Percentiles rank a stretch among this genome's conserved stretches.
Evolutionary conservation across 441 rosid species (phyloP).

Genomic region (Gossypium gossypioides): DNA sequence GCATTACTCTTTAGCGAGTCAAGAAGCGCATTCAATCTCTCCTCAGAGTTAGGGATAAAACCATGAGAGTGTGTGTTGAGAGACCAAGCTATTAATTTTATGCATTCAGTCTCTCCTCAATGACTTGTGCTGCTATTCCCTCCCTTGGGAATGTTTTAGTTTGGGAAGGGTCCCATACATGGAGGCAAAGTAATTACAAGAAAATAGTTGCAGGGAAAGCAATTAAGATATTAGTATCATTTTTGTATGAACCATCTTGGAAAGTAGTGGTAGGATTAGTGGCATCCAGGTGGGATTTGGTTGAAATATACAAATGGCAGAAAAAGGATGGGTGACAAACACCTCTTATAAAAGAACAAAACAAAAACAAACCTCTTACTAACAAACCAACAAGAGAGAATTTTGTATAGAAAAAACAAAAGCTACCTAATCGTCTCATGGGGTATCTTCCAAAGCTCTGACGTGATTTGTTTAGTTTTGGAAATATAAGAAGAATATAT

Average conservation of each 20-base stretch:
- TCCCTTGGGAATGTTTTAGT: too few relatives aligned
- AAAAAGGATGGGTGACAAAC: not conserved
- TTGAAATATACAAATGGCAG: not conserved
- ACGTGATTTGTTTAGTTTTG: not conserved
- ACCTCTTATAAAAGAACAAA: not conserved
- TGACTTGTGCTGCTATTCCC: too few relatives aligned
- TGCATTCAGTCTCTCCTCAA: too few relatives aligned
- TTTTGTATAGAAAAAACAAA: not conserved
- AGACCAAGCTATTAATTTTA: too few relatives aligned
- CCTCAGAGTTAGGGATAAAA: too few relatives aligned
- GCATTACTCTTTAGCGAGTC: too few relatives aligned
- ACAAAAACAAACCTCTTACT: not conserved
- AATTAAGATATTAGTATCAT: not conserved
- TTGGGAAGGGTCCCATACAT: too few relatives aligned
- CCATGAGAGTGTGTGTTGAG: too few relatives aligned
- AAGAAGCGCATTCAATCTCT: too few relatives aligned
- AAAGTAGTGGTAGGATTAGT: not conserved
- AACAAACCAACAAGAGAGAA: not conserved
- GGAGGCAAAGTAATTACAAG: too few relatives aligned
- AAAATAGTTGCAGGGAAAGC: too few relatives aligned
- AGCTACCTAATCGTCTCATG: not conserved
- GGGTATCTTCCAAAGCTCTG: conserved; percentile 3
- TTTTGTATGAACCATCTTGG: not conserved
- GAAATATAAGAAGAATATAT: not conserved
- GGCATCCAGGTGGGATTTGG: not conserved